Evolutionary conservation across 768 basidiomycete species (phyloP).

Genomic region (Agaricus sinodeliciosus): DNA sequence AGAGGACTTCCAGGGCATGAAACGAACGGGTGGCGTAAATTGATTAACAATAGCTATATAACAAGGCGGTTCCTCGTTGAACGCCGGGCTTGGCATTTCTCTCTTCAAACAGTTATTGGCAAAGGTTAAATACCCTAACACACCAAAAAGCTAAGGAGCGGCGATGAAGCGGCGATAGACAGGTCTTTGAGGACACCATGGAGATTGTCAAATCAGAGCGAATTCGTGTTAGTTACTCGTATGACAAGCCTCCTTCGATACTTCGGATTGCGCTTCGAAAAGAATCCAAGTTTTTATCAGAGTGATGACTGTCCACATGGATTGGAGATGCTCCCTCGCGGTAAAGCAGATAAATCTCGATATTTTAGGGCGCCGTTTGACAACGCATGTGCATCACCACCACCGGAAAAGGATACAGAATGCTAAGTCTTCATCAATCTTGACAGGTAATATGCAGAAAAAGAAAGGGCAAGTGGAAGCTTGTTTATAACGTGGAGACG

Average conservation of each 20-base stretch:
- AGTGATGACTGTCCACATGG: too few species aligned
- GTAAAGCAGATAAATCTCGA: too few species aligned
- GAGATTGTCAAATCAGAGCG: not conserved
- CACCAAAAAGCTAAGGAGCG: slow-evolving; percentile 13
- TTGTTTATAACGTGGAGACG: too few species aligned
- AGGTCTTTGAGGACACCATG: slow-evolving; percentile 6
- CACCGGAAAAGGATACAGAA: too few species aligned
- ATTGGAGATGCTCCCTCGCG: too few species aligned
- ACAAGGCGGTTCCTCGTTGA: not conserved
- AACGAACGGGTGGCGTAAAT: too few species aligned
- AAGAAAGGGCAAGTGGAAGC: too few species aligned
- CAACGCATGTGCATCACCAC: too few species aligned
- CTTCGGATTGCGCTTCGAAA: slow-evolving; percentile 6
- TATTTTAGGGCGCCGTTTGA: too few species aligned
- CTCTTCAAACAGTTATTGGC: not conserved
- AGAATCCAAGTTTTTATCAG: not conserved
- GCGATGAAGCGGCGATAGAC: slow-evolving; percentile 24
- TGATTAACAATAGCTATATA: too few species aligned
- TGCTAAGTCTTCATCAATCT: too few species aligned
- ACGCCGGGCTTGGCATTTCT: slow-evolving; percentile 3
- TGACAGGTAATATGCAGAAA: too few species aligned
- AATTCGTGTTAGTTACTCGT: not conserved
- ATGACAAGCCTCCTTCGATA: not conserved
- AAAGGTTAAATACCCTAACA: not conserved
- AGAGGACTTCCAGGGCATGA: slow-evolving; percentile 5